Conservation (phyloP, 1,139 yeast genomes). For the Saccharomycopsis hybrid region DNA sequence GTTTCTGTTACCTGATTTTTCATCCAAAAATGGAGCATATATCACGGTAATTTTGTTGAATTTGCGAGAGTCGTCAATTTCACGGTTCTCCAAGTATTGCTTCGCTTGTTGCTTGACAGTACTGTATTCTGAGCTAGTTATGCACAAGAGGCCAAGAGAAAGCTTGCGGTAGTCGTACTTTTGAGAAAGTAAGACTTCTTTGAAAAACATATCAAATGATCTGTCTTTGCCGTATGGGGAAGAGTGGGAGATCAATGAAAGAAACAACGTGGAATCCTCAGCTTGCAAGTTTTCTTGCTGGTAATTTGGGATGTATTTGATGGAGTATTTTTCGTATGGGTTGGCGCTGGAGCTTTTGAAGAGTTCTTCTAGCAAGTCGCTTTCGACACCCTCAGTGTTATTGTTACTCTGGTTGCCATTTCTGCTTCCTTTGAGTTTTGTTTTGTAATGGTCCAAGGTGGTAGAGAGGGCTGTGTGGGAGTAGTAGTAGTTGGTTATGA, state of each 20-base stretch:
- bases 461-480: constrained; percentile 4
- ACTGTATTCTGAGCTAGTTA: constrained; percentile 17
- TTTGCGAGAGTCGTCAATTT: constrained; percentile 2
- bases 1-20: constrained; percentile 2
- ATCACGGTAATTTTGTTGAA: constrained; percentile 12
- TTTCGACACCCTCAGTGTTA: background rate
- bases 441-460: constrained; percentile 7
- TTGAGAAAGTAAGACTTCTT: constrained; percentile 5
- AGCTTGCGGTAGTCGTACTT: constrained; percentile 14
- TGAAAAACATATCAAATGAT: constrained; percentile 15
- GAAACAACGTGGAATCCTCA: constrained; percentile 8
- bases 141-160: constrained; percentile 16
- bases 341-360: background rate
- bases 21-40: constrained; percentile 19
- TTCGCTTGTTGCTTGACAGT: constrained; percentile 20
- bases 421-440: background rate
- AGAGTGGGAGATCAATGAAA: constrained; percentile 13
- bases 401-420: background rate
- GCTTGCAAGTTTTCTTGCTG: constrained; percentile 4
- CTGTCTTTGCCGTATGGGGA: constrained; percentile 19
- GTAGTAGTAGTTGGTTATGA: constrained; percentile 13
- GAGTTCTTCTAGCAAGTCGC: constrained; percentile 4
- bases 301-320: constrained; percentile 16
- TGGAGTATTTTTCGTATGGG: constrained; percentile 12
- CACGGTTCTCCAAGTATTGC: constrained; percentile 5